Evolutionary conservation across 495 filamentous ascomycete species (phyloP).

Genomic region (Evernia prunastri): DNA sequence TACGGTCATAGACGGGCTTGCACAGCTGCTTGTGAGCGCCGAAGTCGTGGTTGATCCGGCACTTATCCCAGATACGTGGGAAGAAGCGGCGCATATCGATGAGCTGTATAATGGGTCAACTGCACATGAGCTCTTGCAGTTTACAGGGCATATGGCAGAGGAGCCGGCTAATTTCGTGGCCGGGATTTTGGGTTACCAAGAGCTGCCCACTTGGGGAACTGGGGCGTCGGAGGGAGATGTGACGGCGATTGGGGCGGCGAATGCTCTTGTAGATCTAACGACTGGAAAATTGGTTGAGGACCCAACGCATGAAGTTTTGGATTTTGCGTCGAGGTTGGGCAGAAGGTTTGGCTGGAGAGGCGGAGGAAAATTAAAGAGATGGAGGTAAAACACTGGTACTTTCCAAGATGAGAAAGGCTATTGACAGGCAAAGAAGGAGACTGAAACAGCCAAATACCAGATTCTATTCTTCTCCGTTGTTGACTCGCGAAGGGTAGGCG

Average conservation of each 20-base stretch:
- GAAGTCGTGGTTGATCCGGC: neutral
- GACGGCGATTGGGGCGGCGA: neutral
- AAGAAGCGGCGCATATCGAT: neutral
- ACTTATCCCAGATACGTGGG: neutral
- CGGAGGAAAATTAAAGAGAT: neutral
- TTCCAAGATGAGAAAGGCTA: neutral
- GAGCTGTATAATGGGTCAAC: neutral
- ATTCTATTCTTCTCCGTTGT: too few relatives aligned
- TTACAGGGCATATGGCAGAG: neutral
- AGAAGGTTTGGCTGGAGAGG: neutral
- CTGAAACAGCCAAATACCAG: too few relatives aligned
- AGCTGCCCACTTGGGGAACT: neutral
- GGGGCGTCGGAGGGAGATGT: conserved; percentile 1
- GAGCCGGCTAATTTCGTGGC: neutral
- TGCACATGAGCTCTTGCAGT: neutral
- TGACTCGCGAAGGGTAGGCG: conserved; percentile 12
- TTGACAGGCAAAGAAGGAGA: too few relatives aligned
- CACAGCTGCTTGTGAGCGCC: conserved; percentile 3
- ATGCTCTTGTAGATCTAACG: neutral
- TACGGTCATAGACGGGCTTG: neutral
- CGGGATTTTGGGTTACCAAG: neutral
- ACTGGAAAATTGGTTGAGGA: neutral
- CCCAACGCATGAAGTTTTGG: neutral
- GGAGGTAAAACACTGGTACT: neutral
- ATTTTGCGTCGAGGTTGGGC: neutral